Evolutionary conservation across 2,329 filamentous ascomycete genomes (phyloP), one percentile per base, ranked within the genome.

Genomic region (Xylaria sp.): DNA sequence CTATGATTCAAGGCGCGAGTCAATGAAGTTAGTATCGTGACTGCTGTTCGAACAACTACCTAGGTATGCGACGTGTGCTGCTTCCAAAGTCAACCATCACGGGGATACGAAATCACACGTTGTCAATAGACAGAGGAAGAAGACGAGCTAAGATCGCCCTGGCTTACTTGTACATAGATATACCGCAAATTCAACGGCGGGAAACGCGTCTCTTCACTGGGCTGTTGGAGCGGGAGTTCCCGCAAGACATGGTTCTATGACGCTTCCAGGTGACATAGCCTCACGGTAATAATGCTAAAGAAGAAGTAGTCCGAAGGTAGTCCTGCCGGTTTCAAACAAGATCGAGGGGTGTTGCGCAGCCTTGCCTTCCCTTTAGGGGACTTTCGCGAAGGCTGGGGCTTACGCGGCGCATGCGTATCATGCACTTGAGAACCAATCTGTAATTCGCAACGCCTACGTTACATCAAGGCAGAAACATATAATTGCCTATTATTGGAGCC

Each of bases 341-440:
- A 13, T 20, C 23, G 20, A 63, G n/a, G 31, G 28, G 39, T 12
- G 39, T n/a, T 34, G 37, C 12, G 37, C 60, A 48, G 51, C 39
- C 57, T 60, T 50, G 37, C 57, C 34, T 37, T 37, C 34, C 34
- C 34, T 15, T 50, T 18, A 6, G 25, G 39, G 18, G 31, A 34
- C 25, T 50, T 60, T 10, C 12, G 34, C 10, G 39, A 56, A 56
- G n/a, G 34, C 46, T 61, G 59, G 28, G 39, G 61, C 61, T 64
- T 64, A 64, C 41, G 25, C n/a, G 41, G 28, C 23, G 52, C 41
- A 57, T 64, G 46, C 41, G 51, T 57, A 44, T 23, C 13, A 63
- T 56, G 61, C 51, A 46, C 25, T 56, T 39, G 37, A 25, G 51
- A 25, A 37, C 61, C 25, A 56, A 44, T 48, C 25, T 44, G 6